These are phyloP conservation scores for Vigna reflexopilosa DNA, from an alignment of 306 rosid genomes.

Conservation along the genomic window DNA sequence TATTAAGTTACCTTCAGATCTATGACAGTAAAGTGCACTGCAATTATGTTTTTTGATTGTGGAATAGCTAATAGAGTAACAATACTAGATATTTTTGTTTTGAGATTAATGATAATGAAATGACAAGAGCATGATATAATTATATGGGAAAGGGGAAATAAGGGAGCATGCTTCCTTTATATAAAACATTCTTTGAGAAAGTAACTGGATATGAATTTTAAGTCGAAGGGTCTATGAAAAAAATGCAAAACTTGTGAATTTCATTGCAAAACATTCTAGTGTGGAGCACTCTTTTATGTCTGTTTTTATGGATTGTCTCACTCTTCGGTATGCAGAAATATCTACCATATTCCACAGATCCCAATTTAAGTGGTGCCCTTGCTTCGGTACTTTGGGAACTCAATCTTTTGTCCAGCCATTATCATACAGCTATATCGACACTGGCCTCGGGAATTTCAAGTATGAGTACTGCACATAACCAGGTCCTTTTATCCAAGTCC, in stretches of 20 bases:
- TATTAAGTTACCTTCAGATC: not conserved
- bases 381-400: slow-evolving; percentile 98
- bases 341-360: slow-evolving; percentile 82
- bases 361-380: slow-evolving; percentile 96
- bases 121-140: slow-evolving; percentile 6
- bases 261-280: slow-evolving; percentile 9
- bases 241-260: not conserved
- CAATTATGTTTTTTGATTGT: not conserved
- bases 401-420: slow-evolving; percentile 76
- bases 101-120: not conserved
- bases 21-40: not conserved
- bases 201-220: slow-evolving; percentile 10
- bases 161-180: slow-evolving; percentile 13
- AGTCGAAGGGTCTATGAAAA: not conserved
- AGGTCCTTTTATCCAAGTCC: slow-evolving; percentile 59
- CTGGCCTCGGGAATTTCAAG: slow-evolving; percentile 68
- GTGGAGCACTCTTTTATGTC: slow-evolving; percentile 2
- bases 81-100: too few relatives aligned
- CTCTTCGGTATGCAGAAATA: slow-evolving; percentile 69
- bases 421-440: slow-evolving; percentile 77
- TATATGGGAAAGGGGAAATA: slow-evolving; percentile 4
- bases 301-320: slow-evolving; percentile 23
- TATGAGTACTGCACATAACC: slow-evolving; percentile 67
- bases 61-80: not conserved
- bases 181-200: not conserved